Evolutionary conservation across 345 rosid species (phyloP).

Genomic region (Diplotaxis tenuifolia): DNA sequence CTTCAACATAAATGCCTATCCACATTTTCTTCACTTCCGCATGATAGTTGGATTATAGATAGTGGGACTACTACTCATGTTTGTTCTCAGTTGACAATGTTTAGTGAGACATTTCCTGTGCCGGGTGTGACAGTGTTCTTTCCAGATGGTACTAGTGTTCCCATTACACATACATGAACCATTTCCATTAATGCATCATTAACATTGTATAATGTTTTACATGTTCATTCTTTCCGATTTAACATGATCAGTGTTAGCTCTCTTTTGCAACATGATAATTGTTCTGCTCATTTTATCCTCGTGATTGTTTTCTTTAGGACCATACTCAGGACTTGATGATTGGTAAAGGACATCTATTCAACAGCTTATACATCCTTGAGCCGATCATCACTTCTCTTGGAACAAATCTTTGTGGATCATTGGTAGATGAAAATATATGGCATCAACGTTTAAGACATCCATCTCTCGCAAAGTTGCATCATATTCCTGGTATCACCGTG

Average conservation of each 20-base stretch:
- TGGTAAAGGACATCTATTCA: no score
- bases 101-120: not conserved
- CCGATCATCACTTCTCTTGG: no score
- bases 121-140: not conserved
- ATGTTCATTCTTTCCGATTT: not conserved
- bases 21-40: not conserved
- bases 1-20: not conserved
- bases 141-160: not conserved
- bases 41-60: not conserved
- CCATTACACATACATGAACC: not conserved
- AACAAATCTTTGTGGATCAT: no score
- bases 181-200: no score
- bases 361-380: no score
- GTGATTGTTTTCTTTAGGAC: no score
- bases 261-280: not conserved
- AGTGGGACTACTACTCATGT: not conserved
- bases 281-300: no score
- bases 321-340: no score
- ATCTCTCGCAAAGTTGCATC: no score
- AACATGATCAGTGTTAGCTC: not conserved
- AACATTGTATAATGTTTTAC: not conserved
- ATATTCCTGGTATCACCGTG: no score
- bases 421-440: no score
- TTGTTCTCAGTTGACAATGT: not conserved
- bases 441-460: no score